phyloP scores from a whole-genome alignment of 768 basidiomycete species.

The Lactarius psammicola region DNA sequence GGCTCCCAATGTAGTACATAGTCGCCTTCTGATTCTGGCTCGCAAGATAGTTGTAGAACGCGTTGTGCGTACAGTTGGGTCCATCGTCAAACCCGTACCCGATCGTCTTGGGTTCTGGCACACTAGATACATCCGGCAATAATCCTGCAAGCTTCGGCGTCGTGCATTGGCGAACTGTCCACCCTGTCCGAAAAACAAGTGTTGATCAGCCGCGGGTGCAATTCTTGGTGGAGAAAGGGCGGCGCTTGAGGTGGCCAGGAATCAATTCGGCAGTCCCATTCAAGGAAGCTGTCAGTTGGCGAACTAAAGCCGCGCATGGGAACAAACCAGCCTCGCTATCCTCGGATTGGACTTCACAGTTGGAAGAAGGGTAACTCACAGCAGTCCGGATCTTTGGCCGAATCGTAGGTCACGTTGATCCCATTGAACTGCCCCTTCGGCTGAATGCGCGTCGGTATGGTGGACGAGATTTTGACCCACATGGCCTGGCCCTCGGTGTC shows the following conservation, averaged over 20 bases:
- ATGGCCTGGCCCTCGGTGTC: constrained; percentile 32
- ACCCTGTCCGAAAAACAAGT: constrained; percentile 35
- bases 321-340: background rate
- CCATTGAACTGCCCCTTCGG: constrained; percentile 35
- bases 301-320: background rate
- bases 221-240: background rate
- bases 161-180: constrained; percentile 45
- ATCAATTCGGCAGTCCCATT: background rate
- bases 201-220: background rate
- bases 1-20: constrained; percentile 63
- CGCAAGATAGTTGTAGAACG: constrained; percentile 54
- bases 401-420: constrained; percentile 16
- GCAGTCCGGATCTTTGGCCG: constrained; percentile 27
- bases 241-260: background rate
- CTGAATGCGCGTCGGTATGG: constrained; percentile 46
- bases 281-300: background rate
- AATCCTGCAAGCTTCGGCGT: constrained; percentile 48
- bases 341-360: background rate
- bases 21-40: constrained; percentile 60
- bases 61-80: constrained; percentile 63
- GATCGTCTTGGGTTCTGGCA: constrained; percentile 57
- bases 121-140: constrained; percentile 43
- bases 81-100: constrained; percentile 67
- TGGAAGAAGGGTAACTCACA: constrained; percentile 17
- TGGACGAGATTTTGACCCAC: constrained; percentile 44